Percentiles rank a stretch among this genome's conserved stretches.
Evolutionary conservation across 1,284 basidiomycete genomes (phyloP).

Genomic region (Wolfiporia cocos): DNA sequence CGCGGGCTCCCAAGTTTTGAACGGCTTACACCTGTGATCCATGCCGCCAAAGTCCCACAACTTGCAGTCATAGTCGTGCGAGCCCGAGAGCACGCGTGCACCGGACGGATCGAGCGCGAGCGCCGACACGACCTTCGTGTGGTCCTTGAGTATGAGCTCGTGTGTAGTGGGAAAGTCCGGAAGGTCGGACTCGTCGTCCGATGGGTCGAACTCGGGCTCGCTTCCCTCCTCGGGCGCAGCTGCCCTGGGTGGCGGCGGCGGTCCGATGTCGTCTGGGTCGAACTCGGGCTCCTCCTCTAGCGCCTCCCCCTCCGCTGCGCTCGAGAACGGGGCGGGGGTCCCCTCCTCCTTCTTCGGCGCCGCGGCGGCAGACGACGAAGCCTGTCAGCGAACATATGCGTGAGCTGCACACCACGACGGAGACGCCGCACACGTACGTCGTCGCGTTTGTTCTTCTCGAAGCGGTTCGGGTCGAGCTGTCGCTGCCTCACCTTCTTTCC

Average conservation of each 20-base stretch:
- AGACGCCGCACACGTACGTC: constrained; percentile 26
- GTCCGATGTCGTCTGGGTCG: constrained; percentile 32
- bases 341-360: constrained; percentile 7
- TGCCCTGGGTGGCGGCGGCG: constrained; percentile 18
- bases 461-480: constrained; percentile 61
- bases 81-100: constrained; percentile 85
- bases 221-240: constrained; percentile 19
- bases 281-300: constrained; percentile 19
- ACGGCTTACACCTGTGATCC: constrained; percentile 84
- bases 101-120: constrained; percentile 91
- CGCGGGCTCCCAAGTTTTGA: constrained; percentile 92
- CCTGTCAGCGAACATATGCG: no score
- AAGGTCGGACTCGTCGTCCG: constrained; percentile 42
- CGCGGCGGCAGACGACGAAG: constrained; percentile 5
- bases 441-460: constrained; percentile 68
- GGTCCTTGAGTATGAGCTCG: constrained; percentile 88
- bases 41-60: constrained; percentile 99
- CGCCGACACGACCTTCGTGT: constrained; percentile 92
- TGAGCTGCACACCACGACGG: background rate
- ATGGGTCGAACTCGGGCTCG: constrained; percentile 66
- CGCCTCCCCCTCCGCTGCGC: background rate
- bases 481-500: constrained; percentile 64
- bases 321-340: background rate
- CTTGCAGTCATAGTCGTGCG: constrained; percentile 96
- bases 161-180: constrained; percentile 77